These are phyloP conservation scores for Barnettozyma botsteinii DNA, from an alignment of 805 yeast species.

Conservation along the genomic window DNA sequence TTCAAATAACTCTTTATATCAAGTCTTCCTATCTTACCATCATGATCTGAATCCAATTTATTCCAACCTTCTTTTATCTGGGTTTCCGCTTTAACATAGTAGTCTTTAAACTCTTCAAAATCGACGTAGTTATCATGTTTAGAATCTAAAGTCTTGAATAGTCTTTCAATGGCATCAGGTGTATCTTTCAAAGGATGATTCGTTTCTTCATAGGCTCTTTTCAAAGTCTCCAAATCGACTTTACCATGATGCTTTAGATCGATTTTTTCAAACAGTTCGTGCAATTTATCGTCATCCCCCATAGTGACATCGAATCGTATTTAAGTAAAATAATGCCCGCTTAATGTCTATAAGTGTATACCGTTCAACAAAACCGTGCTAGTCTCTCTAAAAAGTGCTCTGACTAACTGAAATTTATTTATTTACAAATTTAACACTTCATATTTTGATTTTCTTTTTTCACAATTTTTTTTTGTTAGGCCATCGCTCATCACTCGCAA, in stretches of 20 bases:
- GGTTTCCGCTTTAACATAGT: conserved; percentile 59
- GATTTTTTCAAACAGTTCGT: conserved; percentile 35
- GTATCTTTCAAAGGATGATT: conserved; percentile 63
- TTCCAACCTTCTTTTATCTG: conserved; percentile 67
- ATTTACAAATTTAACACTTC: neutral
- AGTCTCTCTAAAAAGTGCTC: too few species aligned
- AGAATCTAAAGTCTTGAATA: conserved; percentile 55
- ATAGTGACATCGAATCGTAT: neutral
- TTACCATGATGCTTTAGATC: conserved; percentile 36
- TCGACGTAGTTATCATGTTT: conserved; percentile 53
- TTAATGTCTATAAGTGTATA: neutral
- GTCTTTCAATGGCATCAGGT: conserved; percentile 48
- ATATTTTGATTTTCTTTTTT: too few species aligned
- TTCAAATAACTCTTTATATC: conserved; percentile 66
- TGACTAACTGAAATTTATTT: neutral
- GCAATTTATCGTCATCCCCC: conserved; percentile 8
- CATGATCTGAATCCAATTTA: conserved; percentile 63
- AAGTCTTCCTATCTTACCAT: conserved; percentile 58
- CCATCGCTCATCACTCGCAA: too few species aligned
- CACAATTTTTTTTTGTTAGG: too few species aligned
- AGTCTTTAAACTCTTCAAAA: conserved; percentile 59
- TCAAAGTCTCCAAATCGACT: conserved; percentile 32
- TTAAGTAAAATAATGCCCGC: too few species aligned
- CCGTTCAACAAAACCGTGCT: too few species aligned
- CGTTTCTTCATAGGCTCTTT: conserved; percentile 33